phyloP scores from a whole-genome alignment of 2,329 filamentous ascomycete genomes.

The Verticillium longisporum region DNA sequence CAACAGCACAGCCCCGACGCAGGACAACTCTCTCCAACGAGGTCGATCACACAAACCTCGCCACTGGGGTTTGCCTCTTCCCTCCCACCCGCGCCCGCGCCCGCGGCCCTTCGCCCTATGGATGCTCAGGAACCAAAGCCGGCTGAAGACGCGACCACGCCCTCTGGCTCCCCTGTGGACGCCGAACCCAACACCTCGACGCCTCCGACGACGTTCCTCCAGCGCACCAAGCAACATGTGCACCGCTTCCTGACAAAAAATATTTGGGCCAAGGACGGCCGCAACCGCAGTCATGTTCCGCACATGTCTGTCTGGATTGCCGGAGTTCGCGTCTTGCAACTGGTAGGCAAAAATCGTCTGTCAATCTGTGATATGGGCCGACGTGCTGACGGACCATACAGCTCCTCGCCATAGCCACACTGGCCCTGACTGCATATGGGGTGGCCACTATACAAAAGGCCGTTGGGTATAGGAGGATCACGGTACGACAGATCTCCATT shows the following conservation, averaged over 20 bases:
- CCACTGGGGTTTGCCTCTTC: background rate
- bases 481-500: constrained; percentile 5
- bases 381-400: background rate
- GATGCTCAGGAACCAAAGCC: constrained; percentile 1
- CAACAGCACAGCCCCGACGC: background rate
- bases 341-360: constrained; percentile 3
- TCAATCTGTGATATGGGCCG: background rate
- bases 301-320: constrained; percentile 12
- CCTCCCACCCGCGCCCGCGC: background rate
- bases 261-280: constrained; percentile 12
- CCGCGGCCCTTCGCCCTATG: background rate
- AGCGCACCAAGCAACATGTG: constrained; percentile 1
- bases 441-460: constrained; percentile 12
- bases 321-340: constrained; percentile 8
- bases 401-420: constrained; percentile 9
- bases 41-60: background rate
- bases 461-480: constrained; percentile 12
- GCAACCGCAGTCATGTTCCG: constrained; percentile 10
- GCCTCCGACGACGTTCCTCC: background rate
- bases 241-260: constrained; percentile 9
- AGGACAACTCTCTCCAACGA: background rate
- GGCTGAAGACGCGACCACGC: constrained; percentile 1
- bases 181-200: background rate
- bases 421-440: constrained; percentile 10
- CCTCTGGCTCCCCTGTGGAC: background rate